Evolutionary conservation across 805 yeast species (phyloP), one percentile per base, ranked within the genome.

Genomic region (Yarrowia yakushimensis): DNA sequence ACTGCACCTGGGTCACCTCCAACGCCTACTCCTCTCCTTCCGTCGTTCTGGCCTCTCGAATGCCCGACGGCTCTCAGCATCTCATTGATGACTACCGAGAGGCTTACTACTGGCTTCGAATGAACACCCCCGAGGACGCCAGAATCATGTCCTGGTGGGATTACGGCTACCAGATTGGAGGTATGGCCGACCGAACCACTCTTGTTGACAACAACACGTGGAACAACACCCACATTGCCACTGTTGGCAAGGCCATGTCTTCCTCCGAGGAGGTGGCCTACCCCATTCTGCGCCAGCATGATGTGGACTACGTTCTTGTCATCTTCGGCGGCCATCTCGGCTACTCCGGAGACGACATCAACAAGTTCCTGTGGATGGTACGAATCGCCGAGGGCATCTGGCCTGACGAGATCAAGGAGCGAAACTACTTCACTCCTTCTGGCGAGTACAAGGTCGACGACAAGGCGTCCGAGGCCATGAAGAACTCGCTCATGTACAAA

Each of bases 71-170:
- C 1, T 82, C 89, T 17, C 86, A 83, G 68, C 80, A 82, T 65
- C 78, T 93, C 67, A 94, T 94, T 71, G 99, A 94, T 75, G 99
- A 94, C 76, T 94, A 87, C 80, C 85, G 99, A 77, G 99, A 94
- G 79, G 99, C 98, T 11, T 94, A 94, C 79, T 94, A 93, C 75
- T 94, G 99, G 99, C 80, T 94, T 69, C 85, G 99, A 72, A 92
- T 93, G 97, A 94, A 94, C 78, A 94, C 99, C 0, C 85, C 88
- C 3, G 97, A 94, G 73, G 98, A 94, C 73, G 88, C 97, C 34
- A 92, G 89, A 75, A 88, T 94, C 65, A 90, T 96, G 87, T 87
- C 97, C 11, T 94, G 99, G 99, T 94, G 99, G 99, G 99, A 96
- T 79, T 96, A 96, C 72, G 99, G 99, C 62, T 94, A 94, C 76